Evolutionary conservation across 176 grass and related monocot genomes (phyloP).

Genomic region (Chloris gayana): DNA sequence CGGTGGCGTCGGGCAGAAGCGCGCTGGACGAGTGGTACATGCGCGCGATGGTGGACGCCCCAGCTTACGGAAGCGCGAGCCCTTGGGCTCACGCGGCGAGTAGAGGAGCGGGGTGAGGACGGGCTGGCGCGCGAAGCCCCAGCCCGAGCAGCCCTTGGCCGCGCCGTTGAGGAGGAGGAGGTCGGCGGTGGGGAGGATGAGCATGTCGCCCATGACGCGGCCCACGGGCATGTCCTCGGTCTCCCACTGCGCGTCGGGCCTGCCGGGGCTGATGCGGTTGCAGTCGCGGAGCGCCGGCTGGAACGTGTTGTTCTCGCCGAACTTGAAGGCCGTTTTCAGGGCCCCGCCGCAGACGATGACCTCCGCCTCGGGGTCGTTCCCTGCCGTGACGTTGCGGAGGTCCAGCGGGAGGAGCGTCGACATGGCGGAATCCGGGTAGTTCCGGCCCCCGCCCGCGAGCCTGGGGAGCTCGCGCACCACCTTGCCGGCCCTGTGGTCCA

Average conservation of each 20-base stretch:
- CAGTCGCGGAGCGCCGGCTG: conserved; percentile 56
- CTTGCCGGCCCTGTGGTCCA: conserved; percentile 44
- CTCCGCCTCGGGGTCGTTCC: conserved; percentile 47
- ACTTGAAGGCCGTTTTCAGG: conserved; percentile 53
- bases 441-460: conserved; percentile 68
- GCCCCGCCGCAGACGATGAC: conserved; percentile 82
- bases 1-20: conserved; percentile 79
- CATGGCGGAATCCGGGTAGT: conserved; percentile 82
- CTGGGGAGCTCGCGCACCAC: conserved; percentile 60
- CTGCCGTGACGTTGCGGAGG: conserved; percentile 40
- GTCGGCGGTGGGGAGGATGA: conserved; percentile 81
- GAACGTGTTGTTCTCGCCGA: conserved; percentile 52
- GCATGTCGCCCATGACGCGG: conserved; percentile 91
- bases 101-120: conserved; percentile 70
- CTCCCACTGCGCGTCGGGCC: conserved; percentile 49
- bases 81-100: conserved; percentile 27
- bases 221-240: conserved; percentile 67
- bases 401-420: conserved; percentile 75
- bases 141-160: conserved; percentile 65
- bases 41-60: conserved; percentile 52
- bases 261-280: conserved; percentile 54
- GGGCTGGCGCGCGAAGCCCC: conserved; percentile 62
- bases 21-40: conserved; percentile 90
- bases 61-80: conserved; percentile 56
- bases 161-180: conserved; percentile 77